Base-by-base conservation (phyloP, 768 basidiomycete genomes). In the Solioccasus polychromus region DNA sequence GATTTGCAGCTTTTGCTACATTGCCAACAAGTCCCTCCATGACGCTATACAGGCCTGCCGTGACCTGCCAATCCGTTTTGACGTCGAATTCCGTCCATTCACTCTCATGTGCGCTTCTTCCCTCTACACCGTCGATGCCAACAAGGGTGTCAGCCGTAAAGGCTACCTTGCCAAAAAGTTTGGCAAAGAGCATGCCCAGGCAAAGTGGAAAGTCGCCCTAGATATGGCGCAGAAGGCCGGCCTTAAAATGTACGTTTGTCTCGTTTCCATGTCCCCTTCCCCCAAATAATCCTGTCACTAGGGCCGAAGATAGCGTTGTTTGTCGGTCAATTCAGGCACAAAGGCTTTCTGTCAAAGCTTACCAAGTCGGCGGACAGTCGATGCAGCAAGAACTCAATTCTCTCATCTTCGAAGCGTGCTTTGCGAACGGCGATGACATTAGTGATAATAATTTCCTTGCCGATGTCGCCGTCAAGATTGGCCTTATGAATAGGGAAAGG, bases 311-410 rank as follows among this genome's bases (percentile, higher is more conserved):
- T 24, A 71, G 72, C 2, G 49, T 57, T 18, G 50, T 78, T 14
- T 64, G 67, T 24, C 69, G 67, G 34, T 72, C 77, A 22, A 69
- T 52, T 17, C 58, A 67, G 14, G 69, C 69, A 3, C 77, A 79
- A 49, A 63, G 78, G 23, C 64, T 79, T 19, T 52, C 77, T 8
- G 66, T 64, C 28, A 70, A 72, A 39, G 74, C 75, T 9, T 73
- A 68, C 45, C 59, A 69, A 46, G 56, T 67, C 19, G 71, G 69
- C 35, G 74, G 75, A 8, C 62, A 69, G 51, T 49, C 54, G 19
- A 64, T 70, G 48, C 77, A 79, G 49, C 48, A 61, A 12, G 47
- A 58, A 1, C 48, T 77, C 1, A 62, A 68, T 41, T 55, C 68
- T 24, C 57, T 61, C 42, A 42, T 77, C 5, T 78, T 71, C 51